Evolutionary conservation across 306 rosid genomes (phyloP).

Genomic region (Mucuna pruriens): DNA sequence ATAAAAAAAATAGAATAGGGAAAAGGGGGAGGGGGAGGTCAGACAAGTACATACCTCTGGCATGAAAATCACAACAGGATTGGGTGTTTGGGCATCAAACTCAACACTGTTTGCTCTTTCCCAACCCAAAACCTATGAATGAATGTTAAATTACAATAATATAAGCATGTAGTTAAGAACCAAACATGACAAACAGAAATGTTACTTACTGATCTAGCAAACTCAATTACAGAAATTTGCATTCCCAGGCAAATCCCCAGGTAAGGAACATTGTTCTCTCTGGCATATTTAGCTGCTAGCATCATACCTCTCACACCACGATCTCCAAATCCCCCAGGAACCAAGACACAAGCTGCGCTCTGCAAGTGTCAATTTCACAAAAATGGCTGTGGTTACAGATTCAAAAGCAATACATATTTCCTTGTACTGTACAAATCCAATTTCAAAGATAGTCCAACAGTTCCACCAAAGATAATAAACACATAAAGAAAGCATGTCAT

Average conservation of each 20-base stretch:
- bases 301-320: conserved; percentile 97
- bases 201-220: conserved; percentile 86
- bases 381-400: conserved; percentile 24
- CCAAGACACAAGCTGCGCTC: conserved; percentile 92
- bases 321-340: conserved; percentile 99
- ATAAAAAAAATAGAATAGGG: not conserved
- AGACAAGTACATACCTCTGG: conserved; percentile 73
- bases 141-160: conserved; percentile 37
- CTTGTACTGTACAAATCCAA: conserved; percentile 22
- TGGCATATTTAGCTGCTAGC: conserved; percentile 96
- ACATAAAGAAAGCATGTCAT: conserved; percentile 1
- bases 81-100: conserved; percentile 77
- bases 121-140: conserved; percentile 77
- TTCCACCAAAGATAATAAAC: conserved; percentile 21
- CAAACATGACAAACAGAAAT: conserved; percentile 32
- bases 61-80: conserved; percentile 97
- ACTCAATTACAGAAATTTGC: conserved; percentile 97
- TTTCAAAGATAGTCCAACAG: conserved; percentile 30
- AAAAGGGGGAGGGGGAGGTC: not conserved
- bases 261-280: conserved; percentile 95
- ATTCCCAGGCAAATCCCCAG: conserved; percentile 99
- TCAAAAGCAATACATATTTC: conserved; percentile 33
- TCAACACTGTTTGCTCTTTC: conserved; percentile 88
- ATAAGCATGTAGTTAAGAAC: conserved; percentile 27
- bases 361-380: conserved; percentile 47